Evolutionary conservation across 305 asterid genomes (phyloP), one percentile per base, ranked within the genome.

Genomic region (Fraxinus angustifolia): DNA sequence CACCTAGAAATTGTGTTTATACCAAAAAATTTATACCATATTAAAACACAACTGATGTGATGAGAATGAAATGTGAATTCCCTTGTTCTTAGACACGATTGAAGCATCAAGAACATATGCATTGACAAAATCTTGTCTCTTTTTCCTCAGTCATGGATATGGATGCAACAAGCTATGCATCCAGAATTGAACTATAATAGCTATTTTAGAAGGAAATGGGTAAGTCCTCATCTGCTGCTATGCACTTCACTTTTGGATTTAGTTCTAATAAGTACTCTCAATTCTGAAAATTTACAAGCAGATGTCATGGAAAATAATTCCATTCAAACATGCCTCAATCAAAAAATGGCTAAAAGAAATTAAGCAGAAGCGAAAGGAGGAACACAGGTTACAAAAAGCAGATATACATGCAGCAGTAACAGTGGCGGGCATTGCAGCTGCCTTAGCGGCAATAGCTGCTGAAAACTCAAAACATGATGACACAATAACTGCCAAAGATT

Each of bases 131-230:
- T 42, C 2, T n/a, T 79, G 35, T 14, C 45, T 30, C 48, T 36
- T 35, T 82, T 77, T 85, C 30, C 19, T 58, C 85, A 95, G 98
- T 93, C 99, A 80, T 93, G 99, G 98, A 92, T 95, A 91, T 93
- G 97, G 99, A 95, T 95, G 99, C 99, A 95, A 82, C 99, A 95
- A 90, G 99, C 98, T 17, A 92, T 95, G 98, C 99, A 95, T 91
- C 98, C 98, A 10, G 98, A 95, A 86, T 84, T 95, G 87, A 92
- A 95, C 80, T 95, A 95, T 65, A 87, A 83, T 89, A 85, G 95
- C 89, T 91, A 85, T 86, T 90, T 93, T 92, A 87, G 81, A 83
- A 91, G 87, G 88, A 94, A 92, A 90, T 94, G 98, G 98, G 97
- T 93, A 90, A 79, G 86, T 70, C 62, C 81, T 60, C 56, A 8